Conservation (phyloP, 805 yeast genomes). For the Metschnikowia matae region DNA sequence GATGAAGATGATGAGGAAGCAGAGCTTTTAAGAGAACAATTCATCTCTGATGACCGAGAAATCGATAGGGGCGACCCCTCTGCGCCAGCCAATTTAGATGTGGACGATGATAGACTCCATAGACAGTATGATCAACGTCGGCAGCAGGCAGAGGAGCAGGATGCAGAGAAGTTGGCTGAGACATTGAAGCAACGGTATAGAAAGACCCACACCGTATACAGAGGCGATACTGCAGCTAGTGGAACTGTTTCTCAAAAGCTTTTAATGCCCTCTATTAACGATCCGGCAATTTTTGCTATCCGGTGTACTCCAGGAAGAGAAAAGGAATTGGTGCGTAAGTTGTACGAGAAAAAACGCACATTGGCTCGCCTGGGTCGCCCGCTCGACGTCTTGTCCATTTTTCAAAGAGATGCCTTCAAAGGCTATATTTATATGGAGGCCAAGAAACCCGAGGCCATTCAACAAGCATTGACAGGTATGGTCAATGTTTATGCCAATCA, state of each 20-base stretch:
- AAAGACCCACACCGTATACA: conserved; percentile 73
- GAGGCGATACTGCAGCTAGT: conserved; percentile 70
- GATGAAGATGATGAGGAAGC: conserved; percentile 90
- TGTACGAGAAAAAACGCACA: conserved; percentile 79
- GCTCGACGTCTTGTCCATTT: conserved; percentile 81
- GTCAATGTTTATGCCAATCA: conserved; percentile 74
- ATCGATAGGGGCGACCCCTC: conserved; percentile 55
- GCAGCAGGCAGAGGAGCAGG: conserved; percentile 86
- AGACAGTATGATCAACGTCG: conserved; percentile 86
- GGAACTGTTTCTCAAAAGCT: conserved; percentile 83
- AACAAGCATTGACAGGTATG: conserved; percentile 81
- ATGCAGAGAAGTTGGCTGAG: conserved; percentile 90
- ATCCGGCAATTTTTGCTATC: conserved; percentile 94
- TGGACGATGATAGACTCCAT: conserved; percentile 65
- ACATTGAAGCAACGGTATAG: conserved; percentile 91
- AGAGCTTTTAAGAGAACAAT: conserved; percentile 80
- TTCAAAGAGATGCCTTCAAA: conserved; percentile 88
- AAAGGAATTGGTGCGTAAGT: conserved; percentile 80
- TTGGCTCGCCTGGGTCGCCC: conserved; percentile 70
- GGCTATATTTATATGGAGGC: conserved; percentile 96
- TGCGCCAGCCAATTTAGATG: conserved; percentile 19
- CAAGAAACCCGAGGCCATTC: conserved; percentile 86
- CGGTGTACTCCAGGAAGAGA: conserved; percentile 92
- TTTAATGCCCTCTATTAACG: conserved; percentile 90
- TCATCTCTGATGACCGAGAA: conserved; percentile 66